Base-by-base conservation (phyloP, 441 rosid species). In the Corymbia citriodora region DNA sequence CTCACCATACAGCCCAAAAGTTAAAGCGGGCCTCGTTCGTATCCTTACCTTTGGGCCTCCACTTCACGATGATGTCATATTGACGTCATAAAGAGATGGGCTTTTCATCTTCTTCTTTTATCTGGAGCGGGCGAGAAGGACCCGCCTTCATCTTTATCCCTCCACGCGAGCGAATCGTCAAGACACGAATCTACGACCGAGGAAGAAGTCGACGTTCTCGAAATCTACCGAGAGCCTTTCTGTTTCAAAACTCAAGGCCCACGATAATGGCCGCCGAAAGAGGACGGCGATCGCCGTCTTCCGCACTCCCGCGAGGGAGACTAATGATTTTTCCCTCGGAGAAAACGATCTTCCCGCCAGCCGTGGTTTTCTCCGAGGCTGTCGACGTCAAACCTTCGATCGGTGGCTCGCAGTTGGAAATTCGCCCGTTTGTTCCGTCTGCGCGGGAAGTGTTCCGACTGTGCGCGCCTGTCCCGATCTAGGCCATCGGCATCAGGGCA, bases 401-500 rank as follows among this genome's bases (percentile, higher is more conserved):
- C 4, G 50, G 50, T 40, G 50, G 52, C 29, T 40, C 52, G 52
- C 45, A 21, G 29, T 40, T 23, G 50, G 45, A 5, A 21, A 74
- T 45, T 2, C 50, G 52, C 15, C 3, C 3, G 85, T 0, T 5
- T 40, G n/a, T 40, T 21, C 16, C 0, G 17, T 21, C 83, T 2
- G 29, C 68, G 25, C 68, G n/a, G 2, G 21, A 9, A 17, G 8
- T 31, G 40, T 31, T 10, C 40, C 2, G 23, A 31, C 23, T 1
- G 2, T 15, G 40, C 79, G 4, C 33, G 33, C 33, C 33, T 29
- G 8, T 40, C 45, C 45, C 40, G 23, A 29, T 63, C 36, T 19
- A 70, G 23, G 6, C 79, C 79, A 33, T 9, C 45, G 2, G 10
- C 59, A 19, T 55, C 9, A 40, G 9, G 59, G 59, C 59, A 18